Conservation (phyloP, 805 yeast genomes). For the Teunomyces barrocoloradensis region DNA sequence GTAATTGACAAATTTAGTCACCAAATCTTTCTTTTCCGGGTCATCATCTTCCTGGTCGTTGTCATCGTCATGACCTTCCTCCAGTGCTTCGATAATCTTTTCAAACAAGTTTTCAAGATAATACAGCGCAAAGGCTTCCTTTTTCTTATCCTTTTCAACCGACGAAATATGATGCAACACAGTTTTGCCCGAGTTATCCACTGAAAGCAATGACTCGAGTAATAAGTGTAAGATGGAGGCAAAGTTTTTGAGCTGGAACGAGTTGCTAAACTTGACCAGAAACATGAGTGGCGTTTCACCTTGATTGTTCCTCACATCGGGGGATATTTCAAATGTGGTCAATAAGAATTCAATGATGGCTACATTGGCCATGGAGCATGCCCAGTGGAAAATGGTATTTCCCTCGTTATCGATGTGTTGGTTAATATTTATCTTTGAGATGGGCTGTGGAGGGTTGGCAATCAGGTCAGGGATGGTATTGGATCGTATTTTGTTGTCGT, state of each 20-base stretch:
- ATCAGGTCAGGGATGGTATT: constrained; percentile 37
- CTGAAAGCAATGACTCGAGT: constrained; percentile 34
- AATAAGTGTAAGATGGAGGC: constrained; percentile 32
- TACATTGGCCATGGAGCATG: constrained; percentile 82
- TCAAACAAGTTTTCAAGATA: constrained; percentile 37
- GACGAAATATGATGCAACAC: constrained; percentile 42
- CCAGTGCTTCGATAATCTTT: constrained; percentile 29
- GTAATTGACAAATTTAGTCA: constrained; percentile 65
- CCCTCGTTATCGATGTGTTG: constrained; percentile 92
- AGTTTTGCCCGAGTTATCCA: constrained; percentile 39
- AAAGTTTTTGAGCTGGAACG: constrained; percentile 37
- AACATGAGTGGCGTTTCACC: constrained; percentile 83
- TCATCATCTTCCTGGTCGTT: constrained; percentile 20
- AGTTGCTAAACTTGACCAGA: constrained; percentile 38
- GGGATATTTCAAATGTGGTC: constrained; percentile 61
- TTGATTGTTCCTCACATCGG: constrained; percentile 68
- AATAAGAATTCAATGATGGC: constrained; percentile 62
- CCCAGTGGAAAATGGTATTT: constrained; percentile 94
- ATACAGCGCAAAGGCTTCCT: constrained; percentile 37
- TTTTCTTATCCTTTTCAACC: constrained; percentile 24
- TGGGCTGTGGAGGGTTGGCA: constrained; percentile 53
- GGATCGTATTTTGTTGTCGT: constrained; percentile 28
- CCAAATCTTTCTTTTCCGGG: constrained; percentile 14
- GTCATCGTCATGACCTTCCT: constrained; percentile 5
- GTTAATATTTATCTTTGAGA: constrained; percentile 62